phyloP scores from a whole-genome alignment of 2,329 filamentous ascomycete genomes.

The Fusarium brachygibbosum region DNA sequence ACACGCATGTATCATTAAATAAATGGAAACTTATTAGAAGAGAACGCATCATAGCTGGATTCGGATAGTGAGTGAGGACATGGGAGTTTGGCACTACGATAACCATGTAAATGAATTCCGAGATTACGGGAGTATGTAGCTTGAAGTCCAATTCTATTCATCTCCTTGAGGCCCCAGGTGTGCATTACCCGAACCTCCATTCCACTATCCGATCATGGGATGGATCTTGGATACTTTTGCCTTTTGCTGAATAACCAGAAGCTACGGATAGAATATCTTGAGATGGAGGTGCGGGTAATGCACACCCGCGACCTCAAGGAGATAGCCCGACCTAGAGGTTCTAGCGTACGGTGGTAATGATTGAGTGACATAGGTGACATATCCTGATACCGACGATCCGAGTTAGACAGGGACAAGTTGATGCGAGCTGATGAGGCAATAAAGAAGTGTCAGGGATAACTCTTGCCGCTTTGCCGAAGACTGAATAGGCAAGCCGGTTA shows the following conservation, averaged over 20 bases:
- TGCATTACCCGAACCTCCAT: no score
- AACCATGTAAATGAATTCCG: not conserved
- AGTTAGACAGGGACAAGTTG: not conserved
- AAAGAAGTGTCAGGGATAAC: not conserved
- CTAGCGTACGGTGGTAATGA: not conserved
- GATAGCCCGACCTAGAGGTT: no score
- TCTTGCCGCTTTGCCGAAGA: not conserved
- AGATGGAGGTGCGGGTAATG: no score
- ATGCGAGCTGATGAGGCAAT: not conserved
- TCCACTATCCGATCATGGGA: no score
- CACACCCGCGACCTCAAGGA: no score
- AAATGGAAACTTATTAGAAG: not conserved
- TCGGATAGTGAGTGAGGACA: not conserved
- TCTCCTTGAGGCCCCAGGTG: no score
- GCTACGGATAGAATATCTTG: no score
- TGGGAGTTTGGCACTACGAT: no score
- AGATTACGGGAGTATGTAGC: not conserved
- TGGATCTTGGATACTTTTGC: no score
- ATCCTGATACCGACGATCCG: no score
- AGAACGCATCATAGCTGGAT: not conserved
- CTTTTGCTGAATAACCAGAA: no score
- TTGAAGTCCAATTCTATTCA: no score
- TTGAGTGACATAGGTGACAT: not conserved
- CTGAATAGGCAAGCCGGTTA: not conserved
- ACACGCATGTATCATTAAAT: not conserved